phyloP scores from a whole-genome alignment of 2,329 filamentous ascomycete species.

The Hypomyces perniciosus region DNA sequence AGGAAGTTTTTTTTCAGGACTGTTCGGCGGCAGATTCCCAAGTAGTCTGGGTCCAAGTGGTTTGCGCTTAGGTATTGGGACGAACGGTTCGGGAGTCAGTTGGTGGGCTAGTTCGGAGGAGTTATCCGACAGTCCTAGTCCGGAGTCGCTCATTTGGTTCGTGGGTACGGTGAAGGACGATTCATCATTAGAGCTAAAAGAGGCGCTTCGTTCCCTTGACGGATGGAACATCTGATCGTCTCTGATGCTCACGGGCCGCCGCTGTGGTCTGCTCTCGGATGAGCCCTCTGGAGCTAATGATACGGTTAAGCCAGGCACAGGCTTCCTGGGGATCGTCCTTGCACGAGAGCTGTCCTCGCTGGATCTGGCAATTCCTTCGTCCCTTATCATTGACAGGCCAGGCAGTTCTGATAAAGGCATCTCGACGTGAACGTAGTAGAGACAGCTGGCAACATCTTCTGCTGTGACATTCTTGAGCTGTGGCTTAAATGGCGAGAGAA shows the following conservation, averaged over 20 bases:
- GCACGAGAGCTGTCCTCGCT: conserved; percentile 39
- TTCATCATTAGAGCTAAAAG: conserved; percentile 18
- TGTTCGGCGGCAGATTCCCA: conserved; percentile 3
- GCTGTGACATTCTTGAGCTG: conserved; percentile 81
- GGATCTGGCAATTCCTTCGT: conserved; percentile 32
- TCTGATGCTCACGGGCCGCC: background rate
- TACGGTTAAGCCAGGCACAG: conserved; percentile 34
- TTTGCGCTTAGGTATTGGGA: conserved; percentile 20
- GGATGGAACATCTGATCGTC: background rate
- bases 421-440: conserved; percentile 82
- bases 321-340: conserved; percentile 48
- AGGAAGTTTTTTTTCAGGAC: background rate
- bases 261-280: conserved; percentile 5
- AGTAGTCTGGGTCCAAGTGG: conserved; percentile 23
- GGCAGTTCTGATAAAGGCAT: conserved; percentile 47
- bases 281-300: conserved; percentile 24
- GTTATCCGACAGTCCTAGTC: conserved; percentile 11
- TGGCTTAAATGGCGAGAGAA: conserved; percentile 86
- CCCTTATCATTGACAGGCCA: conserved; percentile 20
- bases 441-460: conserved; percentile 76
- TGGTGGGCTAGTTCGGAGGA: conserved; percentile 3
- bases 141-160: conserved; percentile 12
- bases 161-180: conserved; percentile 8
- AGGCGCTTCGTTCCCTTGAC: conserved; percentile 13
- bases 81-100: conserved; percentile 14